These are phyloP conservation scores for Darksidea phi DNA, from an alignment of 495 filamentous ascomycete species.

Conservation along the genomic window DNA sequence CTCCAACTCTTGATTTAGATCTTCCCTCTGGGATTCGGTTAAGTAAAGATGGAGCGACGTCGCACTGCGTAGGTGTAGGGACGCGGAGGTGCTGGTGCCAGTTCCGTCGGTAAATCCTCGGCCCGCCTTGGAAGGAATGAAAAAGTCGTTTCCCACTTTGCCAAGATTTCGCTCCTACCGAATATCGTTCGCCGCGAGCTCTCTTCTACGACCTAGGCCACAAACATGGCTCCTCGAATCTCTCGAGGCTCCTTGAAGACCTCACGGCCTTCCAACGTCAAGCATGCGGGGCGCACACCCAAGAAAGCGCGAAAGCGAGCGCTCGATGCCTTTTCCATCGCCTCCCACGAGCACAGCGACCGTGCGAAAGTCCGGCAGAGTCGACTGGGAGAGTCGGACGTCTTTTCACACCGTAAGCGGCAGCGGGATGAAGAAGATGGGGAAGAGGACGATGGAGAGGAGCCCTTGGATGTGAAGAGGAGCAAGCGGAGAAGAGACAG, in stretches of 20 bases:
- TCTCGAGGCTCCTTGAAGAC: constrained; percentile 29
- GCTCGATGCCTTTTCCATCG: constrained; percentile 83
- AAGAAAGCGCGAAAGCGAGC: constrained; percentile 53
- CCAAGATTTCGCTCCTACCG: constrained; percentile 29
- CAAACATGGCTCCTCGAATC: constrained; percentile 35
- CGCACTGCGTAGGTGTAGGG: no score
- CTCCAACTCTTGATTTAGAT: neutral
- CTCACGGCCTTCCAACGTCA: constrained; percentile 21
- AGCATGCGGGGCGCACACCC: constrained; percentile 33
- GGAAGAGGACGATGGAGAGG: constrained; percentile 50
- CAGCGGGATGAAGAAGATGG: constrained; percentile 47
- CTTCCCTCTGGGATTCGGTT: no score
- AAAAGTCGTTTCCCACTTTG: constrained; percentile 14
- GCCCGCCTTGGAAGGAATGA: neutral
- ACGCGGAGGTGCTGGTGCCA: neutral
- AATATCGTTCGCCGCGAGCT: neutral
- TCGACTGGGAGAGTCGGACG: constrained; percentile 59
- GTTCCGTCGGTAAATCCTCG: neutral
- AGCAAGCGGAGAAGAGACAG: constrained; percentile 48
- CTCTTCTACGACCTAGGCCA: neutral
- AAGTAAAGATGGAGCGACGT: no score
- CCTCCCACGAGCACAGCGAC: constrained; percentile 59
- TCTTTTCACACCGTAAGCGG: constrained; percentile 43
- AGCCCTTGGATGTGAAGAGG: constrained; percentile 17
- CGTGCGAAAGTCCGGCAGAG: constrained; percentile 53